Base-by-base conservation (phyloP, 1,284 basidiomycete genomes). In the Austroboletus niveus region DNA sequence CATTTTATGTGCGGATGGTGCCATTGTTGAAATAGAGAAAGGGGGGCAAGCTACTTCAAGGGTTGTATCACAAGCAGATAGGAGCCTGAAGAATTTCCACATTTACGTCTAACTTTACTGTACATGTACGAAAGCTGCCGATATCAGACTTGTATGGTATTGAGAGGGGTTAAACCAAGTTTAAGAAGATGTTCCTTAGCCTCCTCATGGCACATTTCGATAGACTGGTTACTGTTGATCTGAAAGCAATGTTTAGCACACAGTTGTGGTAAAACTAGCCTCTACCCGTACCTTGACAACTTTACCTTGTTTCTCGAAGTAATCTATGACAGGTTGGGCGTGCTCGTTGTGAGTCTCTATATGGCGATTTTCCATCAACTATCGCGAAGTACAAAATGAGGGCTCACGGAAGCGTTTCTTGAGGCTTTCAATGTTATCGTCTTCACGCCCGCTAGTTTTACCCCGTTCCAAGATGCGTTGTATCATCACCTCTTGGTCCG, bases 311-410 rank as follows among this genome's bases (percentile, higher is more conserved):
- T 77, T 71, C 49, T 78, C 72, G 71, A 97, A 98, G 70, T 94
- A 80, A 49, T 96, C 78, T 55, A 99, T 92, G 49, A 99, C 97
- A 11, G 97, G 96, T 89, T 94, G 93, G n/a, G 91, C 94, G 44
- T 94, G 90, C 45, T 89, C 85, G 57, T 89, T 79, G 73, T 98
- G 98, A 1, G 95, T 97, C 36, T 75, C 94, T 96, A 54, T 12
- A 47, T 29, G 27, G 47, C 54, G 27, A 47, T 51, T 48, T 51
- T 39, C 5, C 45, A 32, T 30, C 47, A 42, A 45, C 49, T 20
- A 30, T 11, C 4, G 51, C 15, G 20, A n/a, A 27, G n/a, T 14
- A 32, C 17, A 47, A 30, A 24, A 41, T 39, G 9, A 32, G 32
- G 8, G 77, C 88, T 45, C 67, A 91, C 93, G 76, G 78, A 99